Evolutionary conservation across 306 rosid genomes (phyloP).

Genomic region (Cucumis melo): DNA sequence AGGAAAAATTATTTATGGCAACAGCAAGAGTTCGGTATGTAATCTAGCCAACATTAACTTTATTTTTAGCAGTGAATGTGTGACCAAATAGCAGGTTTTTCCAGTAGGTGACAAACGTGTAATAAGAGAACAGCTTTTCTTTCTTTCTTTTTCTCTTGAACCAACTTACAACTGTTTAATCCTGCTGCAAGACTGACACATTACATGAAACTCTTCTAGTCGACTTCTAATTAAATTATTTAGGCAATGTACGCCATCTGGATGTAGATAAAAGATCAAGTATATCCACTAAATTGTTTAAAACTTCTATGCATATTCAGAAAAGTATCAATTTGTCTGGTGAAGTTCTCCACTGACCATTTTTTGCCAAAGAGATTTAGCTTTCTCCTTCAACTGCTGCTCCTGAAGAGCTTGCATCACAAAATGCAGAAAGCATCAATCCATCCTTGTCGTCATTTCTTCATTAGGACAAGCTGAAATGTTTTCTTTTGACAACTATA

Average conservation of each 20-base stretch:
- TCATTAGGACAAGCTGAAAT: neutral
- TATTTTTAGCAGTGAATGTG: neutral
- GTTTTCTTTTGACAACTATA: neutral
- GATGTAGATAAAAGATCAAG: neutral
- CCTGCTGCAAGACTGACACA: neutral
- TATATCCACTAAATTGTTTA: neutral
- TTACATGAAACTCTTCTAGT: neutral
- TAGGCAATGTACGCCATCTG: neutral
- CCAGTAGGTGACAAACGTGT: neutral
- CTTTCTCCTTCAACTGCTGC: neutral
- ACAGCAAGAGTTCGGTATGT: slow-evolving; percentile 31
- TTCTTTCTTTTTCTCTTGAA: neutral
- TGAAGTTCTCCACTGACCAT: neutral
- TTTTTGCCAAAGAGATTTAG: neutral
- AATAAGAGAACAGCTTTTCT: neutral
- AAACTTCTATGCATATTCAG: neutral
- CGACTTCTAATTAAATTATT: neutral
- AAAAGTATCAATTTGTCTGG: neutral
- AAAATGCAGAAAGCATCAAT: neutral
- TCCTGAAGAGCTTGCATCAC: neutral
- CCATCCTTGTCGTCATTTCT: neutral
- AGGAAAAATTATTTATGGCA: slow-evolving; percentile 24
- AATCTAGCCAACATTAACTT: neutral
- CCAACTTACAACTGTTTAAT: neutral
- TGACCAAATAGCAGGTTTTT: neutral